Evolutionary conservation across 768 basidiomycete species (phyloP).

Genomic region (Candolleomyces aberdarensis): DNA sequence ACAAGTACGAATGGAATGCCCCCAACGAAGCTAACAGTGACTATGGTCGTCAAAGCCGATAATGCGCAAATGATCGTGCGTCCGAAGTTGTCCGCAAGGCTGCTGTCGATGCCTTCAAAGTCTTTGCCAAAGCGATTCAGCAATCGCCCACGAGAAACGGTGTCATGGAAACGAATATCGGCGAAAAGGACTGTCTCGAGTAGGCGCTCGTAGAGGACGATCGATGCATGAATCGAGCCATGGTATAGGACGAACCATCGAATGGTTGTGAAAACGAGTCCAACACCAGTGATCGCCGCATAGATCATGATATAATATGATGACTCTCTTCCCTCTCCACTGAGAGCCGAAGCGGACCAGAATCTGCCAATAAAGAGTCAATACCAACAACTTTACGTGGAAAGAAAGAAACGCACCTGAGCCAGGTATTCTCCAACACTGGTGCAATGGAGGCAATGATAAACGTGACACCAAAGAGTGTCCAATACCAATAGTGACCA

Average conservation of each 20-base stretch:
- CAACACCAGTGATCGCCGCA: constrained; percentile 45
- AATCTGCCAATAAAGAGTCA: constrained; percentile 22
- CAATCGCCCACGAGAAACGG: constrained; percentile 78
- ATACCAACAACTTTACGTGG: too few species aligned
- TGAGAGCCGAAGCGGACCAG: constrained; percentile 54
- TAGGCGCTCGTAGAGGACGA: constrained; percentile 71
- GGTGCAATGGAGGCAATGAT: constrained; percentile 59
- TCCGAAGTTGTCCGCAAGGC: constrained; percentile 81
- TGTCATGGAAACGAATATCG: constrained; percentile 91
- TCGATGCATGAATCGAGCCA: constrained; percentile 82
- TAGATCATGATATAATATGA: constrained; percentile 71
- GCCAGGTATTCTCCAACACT: constrained; percentile 74
- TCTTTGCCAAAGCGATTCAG: constrained; percentile 89
- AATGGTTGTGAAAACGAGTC: constrained; percentile 49
- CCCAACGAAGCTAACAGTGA: constrained; percentile 76
- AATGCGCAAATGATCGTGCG: constrained; percentile 70
- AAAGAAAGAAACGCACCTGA: constrained; percentile 34
- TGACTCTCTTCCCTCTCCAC: constrained; percentile 41
- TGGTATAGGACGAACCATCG: constrained; percentile 74
- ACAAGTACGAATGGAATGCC: constrained; percentile 72
- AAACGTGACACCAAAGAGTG: constrained; percentile 48
- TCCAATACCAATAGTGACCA: constrained; percentile 57
- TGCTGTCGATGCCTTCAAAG: constrained; percentile 86
- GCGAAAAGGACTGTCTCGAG: constrained; percentile 83
- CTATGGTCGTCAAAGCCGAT: constrained; percentile 66